Percentiles rank a stretch among this genome's conserved stretches.
Evolutionary conservation across 495 filamentous ascomycete genomes (phyloP).

Genomic region (Neurospora sublineolata): DNA sequence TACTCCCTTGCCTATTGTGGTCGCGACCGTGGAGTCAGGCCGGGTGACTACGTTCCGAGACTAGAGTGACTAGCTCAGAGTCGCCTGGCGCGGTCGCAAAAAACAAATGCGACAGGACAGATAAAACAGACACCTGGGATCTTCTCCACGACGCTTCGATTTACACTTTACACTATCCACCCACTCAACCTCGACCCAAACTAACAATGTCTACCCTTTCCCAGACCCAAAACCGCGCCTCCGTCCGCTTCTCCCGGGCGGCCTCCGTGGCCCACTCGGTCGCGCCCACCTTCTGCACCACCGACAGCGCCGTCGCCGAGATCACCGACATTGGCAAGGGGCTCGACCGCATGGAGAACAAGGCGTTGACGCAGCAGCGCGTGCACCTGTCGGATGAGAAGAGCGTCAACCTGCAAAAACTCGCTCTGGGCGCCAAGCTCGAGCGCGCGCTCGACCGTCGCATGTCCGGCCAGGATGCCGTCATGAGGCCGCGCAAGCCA

Average conservation of each 20-base stretch:
- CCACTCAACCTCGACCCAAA: not conserved
- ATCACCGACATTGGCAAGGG: constrained; percentile 73
- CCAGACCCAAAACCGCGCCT: constrained; percentile 44
- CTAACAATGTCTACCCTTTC: not conserved
- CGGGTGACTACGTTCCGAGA: not conserved
- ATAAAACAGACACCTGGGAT: not conserved
- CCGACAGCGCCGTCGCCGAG: constrained; percentile 54
- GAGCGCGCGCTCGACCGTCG: constrained; percentile 82
- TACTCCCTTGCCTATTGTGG: not conserved
- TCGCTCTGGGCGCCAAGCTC: constrained; percentile 86
- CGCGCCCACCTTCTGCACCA: constrained; percentile 47
- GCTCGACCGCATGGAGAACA: constrained; percentile 84
- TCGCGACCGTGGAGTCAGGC: not conserved
- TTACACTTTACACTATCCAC: not conserved
- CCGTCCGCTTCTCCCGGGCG: constrained; percentile 63
- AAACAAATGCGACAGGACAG: not conserved
- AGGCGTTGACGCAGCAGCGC: constrained; percentile 70
- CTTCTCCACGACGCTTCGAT: not conserved
- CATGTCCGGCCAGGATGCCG: constrained; percentile 86
- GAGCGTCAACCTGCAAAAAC: constrained; percentile 72
- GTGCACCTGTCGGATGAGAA: constrained; percentile 76
- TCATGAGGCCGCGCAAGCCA: constrained; percentile 52
- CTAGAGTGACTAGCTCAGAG: not conserved
- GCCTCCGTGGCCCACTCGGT: constrained; percentile 66
- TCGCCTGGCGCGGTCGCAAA: not conserved